These are phyloP conservation scores for Lachancea waltii DNA, from an alignment of 805 yeast genomes.

Conservation along the genomic window DNA sequence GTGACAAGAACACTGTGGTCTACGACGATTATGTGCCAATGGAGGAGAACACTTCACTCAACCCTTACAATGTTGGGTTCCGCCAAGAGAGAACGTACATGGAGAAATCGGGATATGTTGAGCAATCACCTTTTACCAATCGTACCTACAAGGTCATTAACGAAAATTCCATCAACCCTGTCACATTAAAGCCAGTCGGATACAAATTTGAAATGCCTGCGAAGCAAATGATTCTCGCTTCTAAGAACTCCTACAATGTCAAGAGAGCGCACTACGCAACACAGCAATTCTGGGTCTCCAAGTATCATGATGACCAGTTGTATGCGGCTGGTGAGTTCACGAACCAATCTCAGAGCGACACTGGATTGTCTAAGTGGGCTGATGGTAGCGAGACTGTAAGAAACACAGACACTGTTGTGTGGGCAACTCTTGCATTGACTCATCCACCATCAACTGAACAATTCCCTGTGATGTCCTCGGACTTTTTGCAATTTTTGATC, in stretches of 20 bases:
- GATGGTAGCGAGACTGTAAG: slow-evolving; percentile 61
- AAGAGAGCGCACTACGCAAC: slow-evolving; percentile 73
- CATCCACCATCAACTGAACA: slow-evolving; percentile 81
- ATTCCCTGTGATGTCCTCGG: slow-evolving; percentile 88
- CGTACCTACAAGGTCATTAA: slow-evolving; percentile 71
- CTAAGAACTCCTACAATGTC: slow-evolving; percentile 53
- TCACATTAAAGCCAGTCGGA: slow-evolving; percentile 66
- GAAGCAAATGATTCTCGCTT: slow-evolving; percentile 67
- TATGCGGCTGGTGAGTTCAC: slow-evolving; percentile 85
- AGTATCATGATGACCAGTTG: slow-evolving; percentile 63
- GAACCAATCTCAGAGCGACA: slow-evolving; percentile 65
- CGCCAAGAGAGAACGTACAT: slow-evolving; percentile 54
- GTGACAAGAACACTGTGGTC: slow-evolving; percentile 67
- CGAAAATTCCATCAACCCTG: slow-evolving; percentile 63
- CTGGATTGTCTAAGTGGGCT: slow-evolving; percentile 69
- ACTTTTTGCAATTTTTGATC: slow-evolving; percentile 60
- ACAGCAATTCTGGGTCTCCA: slow-evolving; percentile 76
- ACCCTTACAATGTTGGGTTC: slow-evolving; percentile 68
- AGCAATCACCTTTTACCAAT: slow-evolving; percentile 69
- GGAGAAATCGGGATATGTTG: slow-evolving; percentile 65
- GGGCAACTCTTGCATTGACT: slow-evolving; percentile 78
- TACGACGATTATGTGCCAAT: slow-evolving; percentile 63
- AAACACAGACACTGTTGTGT: slow-evolving; percentile 68
- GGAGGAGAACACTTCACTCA: slow-evolving; percentile 45
- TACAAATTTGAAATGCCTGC: slow-evolving; percentile 72